These are phyloP conservation scores for Trichoderma sp. DNA, from an alignment of 2,329 filamentous ascomycete genomes.

Conservation along the genomic window DNA sequence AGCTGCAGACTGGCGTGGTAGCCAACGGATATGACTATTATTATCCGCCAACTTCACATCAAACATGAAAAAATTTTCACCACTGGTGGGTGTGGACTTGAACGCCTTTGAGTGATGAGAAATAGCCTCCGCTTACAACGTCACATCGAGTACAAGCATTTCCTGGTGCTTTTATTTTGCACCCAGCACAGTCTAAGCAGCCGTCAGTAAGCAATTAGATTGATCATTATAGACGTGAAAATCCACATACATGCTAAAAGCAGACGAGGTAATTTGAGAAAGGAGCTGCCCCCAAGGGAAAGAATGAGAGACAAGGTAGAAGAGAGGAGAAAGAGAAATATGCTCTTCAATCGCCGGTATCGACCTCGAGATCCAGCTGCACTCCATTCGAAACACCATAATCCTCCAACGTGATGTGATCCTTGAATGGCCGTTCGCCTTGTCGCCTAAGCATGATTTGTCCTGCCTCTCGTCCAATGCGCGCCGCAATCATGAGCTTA, in stretches of 20 bases:
- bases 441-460: conserved; percentile 92
- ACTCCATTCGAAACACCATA: conserved; percentile 95
- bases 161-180: background rate
- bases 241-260: background rate
- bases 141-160: background rate
- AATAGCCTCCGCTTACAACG: background rate
- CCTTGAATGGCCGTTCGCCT: conserved; percentile 91
- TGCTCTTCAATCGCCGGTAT: conserved; percentile 59
- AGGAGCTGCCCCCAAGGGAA: background rate
- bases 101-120: background rate
- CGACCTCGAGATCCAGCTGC: conserved; percentile 63
- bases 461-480: conserved; percentile 84
- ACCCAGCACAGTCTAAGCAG: background rate
- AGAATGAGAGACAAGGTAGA: background rate
- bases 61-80: background rate
- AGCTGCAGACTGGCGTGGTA: background rate
- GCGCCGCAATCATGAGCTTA: conserved; percentile 87
- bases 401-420: conserved; percentile 82
- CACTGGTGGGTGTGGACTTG: background rate
- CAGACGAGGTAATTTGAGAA: background rate
- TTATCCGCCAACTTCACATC: background rate
- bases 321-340: background rate
- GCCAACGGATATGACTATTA: background rate
- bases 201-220: background rate
- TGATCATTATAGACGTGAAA: background rate